Base-by-base conservation (phyloP, 441 rosid genomes). In the Corymbia calophylla region DNA sequence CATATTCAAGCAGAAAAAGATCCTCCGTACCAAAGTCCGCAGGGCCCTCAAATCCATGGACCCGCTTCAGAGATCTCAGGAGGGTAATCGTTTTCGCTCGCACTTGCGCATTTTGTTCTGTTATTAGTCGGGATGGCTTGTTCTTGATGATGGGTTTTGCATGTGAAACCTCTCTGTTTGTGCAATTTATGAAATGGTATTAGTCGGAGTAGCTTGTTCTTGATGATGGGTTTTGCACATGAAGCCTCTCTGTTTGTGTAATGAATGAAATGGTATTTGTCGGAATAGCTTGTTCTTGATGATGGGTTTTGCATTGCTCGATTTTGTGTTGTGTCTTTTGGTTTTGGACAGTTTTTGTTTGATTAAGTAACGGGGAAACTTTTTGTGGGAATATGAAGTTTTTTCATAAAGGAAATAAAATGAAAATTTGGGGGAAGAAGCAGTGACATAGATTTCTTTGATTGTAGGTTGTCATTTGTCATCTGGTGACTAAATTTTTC, bases 21-120 rank as follows among this genome's bases (percentile, higher is more conserved):
- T 89, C 88, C 94, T 97, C 77, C 94, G 99, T 17, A 93, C 96
- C 89, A 91, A 92, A 88, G 95, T 97, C 88, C 96, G 97, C 77
- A 94, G 95, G 94, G 68, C 94, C 93, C 96, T 98, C 91, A 97
- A 90, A 92, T 93, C 95, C 89, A 95, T 96, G 98, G 97, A 97
- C 88, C 96, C 97, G 31, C 90, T 96, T 56, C 95, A 94, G 88
- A 93, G 94, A 93, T 94, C 95, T 87, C 94, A 93, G 66, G 96
- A 97, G 95, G 98, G 97, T 96, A 88, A 47, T 44, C 17, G 68
- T 51, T 87, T 27, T 35, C 88, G 47, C 17, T 16, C 86, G 7
- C 21, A 1, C 35, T 60, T 73, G 15, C 39, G 60, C 53, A 58
- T 86, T 84, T 55, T 29, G n/a, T 11, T 80, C 7, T 13, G 19